Evolutionary conservation across 441 rosid species (phyloP).

Genomic region (Erysimum cheiri): DNA sequence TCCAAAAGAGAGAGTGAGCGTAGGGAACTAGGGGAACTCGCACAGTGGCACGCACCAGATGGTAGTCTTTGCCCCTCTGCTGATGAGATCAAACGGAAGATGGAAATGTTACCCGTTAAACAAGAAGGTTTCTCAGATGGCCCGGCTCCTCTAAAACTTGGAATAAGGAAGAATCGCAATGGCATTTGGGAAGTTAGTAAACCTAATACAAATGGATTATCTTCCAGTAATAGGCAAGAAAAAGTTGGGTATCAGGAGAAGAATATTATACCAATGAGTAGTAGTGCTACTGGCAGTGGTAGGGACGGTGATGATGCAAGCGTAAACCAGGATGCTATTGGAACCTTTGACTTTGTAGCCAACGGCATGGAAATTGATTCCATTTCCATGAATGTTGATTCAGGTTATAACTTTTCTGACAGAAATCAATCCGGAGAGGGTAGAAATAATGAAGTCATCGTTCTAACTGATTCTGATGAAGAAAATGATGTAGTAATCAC

Average conservation of each 20-base stretch:
- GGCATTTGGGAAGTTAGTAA: conserved; percentile 94
- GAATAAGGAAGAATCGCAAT: conserved; percentile 84
- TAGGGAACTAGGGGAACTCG: conserved; percentile 82
- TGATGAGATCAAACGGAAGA: conserved; percentile 55
- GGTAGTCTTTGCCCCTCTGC: conserved; percentile 59
- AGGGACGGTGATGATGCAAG: conserved; percentile 96
- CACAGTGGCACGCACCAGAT: conserved; percentile 85
- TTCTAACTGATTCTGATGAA: conserved; percentile 95
- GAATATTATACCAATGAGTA: conserved; percentile 84
- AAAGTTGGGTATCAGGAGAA: conserved; percentile 59
- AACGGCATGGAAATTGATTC: conserved; percentile 87
- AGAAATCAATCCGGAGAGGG: conserved; percentile 57
- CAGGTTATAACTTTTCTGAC: conserved; percentile 60
- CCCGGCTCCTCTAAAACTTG: conserved; percentile 77
- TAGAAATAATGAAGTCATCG: conserved; percentile 75
- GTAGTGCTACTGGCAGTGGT: conserved; percentile 94
- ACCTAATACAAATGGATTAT: conserved; percentile 67
- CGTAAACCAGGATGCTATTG: conserved; percentile 90
- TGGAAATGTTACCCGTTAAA: conserved; percentile 63
- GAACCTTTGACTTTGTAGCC: conserved; percentile 65
- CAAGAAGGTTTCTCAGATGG: conserved; percentile 86
- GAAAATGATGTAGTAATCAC: conserved; percentile 70
- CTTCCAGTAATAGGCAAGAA: conserved; percentile 70
- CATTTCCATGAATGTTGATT: conserved; percentile 66
- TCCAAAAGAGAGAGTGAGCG: conserved; percentile 78